A percentile compares a stretch with the other conserved stretches of the same genome.
Conservation (phyloP, 2,329 filamentous ascomycete species). For the Colletotrichum gigasporum region DNA sequence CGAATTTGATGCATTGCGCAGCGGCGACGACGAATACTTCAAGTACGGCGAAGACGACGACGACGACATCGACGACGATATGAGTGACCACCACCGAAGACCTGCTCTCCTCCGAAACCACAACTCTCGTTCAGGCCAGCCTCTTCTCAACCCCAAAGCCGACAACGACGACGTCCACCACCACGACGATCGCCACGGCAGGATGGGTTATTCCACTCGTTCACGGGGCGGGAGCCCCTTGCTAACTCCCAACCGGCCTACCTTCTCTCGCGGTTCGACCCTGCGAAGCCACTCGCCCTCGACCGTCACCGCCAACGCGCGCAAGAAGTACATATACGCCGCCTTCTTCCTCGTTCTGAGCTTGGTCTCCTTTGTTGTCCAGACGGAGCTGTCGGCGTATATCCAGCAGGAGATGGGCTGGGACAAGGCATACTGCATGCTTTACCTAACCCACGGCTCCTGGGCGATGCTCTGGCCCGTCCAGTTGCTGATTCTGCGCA, state of each 20-base stretch:
- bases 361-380: conserved; percentile 87
- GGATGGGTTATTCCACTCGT: conserved; percentile 24
- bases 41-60: conserved; percentile 44
- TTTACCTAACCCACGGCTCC: conserved; percentile 96
- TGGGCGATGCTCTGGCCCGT: conserved; percentile 91
- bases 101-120: conserved; percentile 56
- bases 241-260: conserved; percentile 32
- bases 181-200: conserved; percentile 35
- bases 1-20: conserved; percentile 30
- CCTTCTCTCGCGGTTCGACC: conserved; percentile 65
- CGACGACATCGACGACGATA: conserved; percentile 49
- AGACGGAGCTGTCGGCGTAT: conserved; percentile 95
- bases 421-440: conserved; percentile 99
- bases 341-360: conserved; percentile 84
- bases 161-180: conserved; percentile 41
- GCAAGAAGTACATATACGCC: conserved; percentile 87
- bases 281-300: conserved; percentile 77
- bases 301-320: conserved; percentile 60
- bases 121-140: conserved; percentile 55
- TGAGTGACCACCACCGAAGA: conserved; percentile 53
- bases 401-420: conserved; percentile 92
- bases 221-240: conserved; percentile 29
- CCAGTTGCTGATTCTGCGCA: conserved; percentile 81
- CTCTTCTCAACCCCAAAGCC: conserved; percentile 48
- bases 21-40: conserved; percentile 35